phyloP scores from a whole-genome alignment of 2,329 filamentous ascomycete genomes.

The Parastagonospora nodorum region DNA sequence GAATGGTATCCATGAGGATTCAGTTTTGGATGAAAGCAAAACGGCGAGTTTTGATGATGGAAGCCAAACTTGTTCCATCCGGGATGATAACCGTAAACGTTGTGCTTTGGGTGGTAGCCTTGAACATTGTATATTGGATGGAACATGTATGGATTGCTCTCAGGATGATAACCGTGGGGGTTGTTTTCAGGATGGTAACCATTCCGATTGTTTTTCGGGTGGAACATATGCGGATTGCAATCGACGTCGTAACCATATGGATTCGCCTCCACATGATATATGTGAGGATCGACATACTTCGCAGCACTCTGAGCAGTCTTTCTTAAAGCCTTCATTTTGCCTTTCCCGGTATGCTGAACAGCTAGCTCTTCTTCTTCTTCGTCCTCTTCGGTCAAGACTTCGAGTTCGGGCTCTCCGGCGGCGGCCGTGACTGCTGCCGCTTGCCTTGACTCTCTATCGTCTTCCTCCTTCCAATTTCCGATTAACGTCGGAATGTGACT shows the following conservation, averaged over 20 bases:
- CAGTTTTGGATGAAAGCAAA: neutral
- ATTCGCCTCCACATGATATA: too few species aligned
- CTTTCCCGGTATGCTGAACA: too few species aligned
- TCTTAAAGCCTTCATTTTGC: too few species aligned
- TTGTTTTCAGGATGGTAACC: neutral
- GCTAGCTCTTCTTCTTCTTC: neutral
- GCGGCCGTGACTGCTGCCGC: neutral
- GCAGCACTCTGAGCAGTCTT: too few species aligned
- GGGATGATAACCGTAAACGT: neutral
- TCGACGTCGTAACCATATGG: too few species aligned
- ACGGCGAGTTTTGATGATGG: neutral
- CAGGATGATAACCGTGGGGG: neutral
- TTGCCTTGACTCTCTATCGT: neutral
- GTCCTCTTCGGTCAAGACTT: neutral
- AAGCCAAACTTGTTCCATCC: neutral
- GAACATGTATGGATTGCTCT: neutral
- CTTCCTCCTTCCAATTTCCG: constrained; percentile 1
- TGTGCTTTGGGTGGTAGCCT: neutral
- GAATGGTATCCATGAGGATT: neutral
- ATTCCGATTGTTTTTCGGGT: neutral
- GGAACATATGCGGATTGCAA: too few species aligned
- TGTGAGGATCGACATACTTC: neutral
- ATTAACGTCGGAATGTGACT: neutral
- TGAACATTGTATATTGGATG: neutral
- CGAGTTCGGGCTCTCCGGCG: neutral